Evolutionary conservation across 768 basidiomycete genomes (phyloP), one percentile per base, ranked within the genome.

Genomic region (Mycena epipterygia): DNA sequence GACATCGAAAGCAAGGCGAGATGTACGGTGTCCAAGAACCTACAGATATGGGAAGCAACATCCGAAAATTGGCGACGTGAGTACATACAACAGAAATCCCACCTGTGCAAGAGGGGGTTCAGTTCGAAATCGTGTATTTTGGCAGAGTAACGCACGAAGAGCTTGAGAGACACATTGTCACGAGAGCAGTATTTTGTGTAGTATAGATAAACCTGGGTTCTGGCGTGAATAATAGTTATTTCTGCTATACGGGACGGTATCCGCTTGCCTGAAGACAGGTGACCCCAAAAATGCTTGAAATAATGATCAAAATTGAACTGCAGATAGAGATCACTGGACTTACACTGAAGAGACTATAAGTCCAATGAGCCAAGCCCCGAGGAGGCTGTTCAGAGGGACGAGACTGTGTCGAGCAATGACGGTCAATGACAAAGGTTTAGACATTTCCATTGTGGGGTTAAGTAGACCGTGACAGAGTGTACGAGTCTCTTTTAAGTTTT

Each of bases 201-300:
- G 56, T 57, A 57, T 35, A 57, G 17, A 17, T 57, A 57, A 17
- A 41, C 56, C 56, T 57, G 56, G n/a, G 33, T 23, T 56, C 7
- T 14, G 21, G n/a, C 21, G 21, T 56, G 11, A 56, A 19, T 13
- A 21, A 13, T 35, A 32, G n/a, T n/a, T n/a, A n/a, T n/a, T n/a
- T n/a, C n/a, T n/a, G n/a, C n/a, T n/a, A n/a, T n/a, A n/a, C n/a
- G n/a, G n/a, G n/a, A n/a, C n/a, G n/a, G n/a, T n/a, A n/a, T n/a
- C n/a, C n/a, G n/a, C 8, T 41, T 57, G 27, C 37, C 37, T 39
- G 56, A n/a, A 57, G 37, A 57, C 33, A 57, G 2, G 56, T 57
- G 12, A 57, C 21, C 9, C 56, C 56, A 21, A 57, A 57, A 16
- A 57, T 23, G 13, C 56, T 57, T 6, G 52, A 53, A 32, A 41